Base-by-base conservation (phyloP, 345 rosid species). In the Syzygium aqueum region DNA sequence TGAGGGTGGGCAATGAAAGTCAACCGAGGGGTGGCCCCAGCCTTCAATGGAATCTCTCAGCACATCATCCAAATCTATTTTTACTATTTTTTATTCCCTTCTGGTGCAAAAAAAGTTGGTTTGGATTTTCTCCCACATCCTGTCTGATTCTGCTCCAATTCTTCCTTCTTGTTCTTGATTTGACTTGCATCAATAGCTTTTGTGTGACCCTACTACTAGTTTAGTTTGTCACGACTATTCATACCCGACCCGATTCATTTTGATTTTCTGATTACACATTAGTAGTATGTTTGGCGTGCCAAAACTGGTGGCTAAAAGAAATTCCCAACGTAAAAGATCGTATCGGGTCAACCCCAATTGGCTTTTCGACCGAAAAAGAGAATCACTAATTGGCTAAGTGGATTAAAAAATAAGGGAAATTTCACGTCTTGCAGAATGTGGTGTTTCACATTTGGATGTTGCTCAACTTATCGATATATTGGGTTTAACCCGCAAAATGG, bases 111-210 rank as follows among this genome's bases (percentile, higher is more conserved):
- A 40, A 92, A 94, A 91, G 93, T 61, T 56, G 1, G 90, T 61
- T 91, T 91, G 93, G 93, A 90, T 90, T 57, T 85, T 77, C 89
- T 90, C 82, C 82, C 91, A 88, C 84, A 88, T 92, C 85, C 90
- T 93, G 93, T 90, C 91, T 80, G 87, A 89, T 92, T 80, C 90
- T 91, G 91, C 90, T 90, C 21, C 85, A 85, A 46, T 86, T 90
- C 91, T 90, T 88, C 85, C 77, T 90, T 88, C 90, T 84, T 85
- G 89, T 37, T 37, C n/a, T 27, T 87, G 90, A 57, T 86, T 89
- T 85, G 84, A 30, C 28, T 30, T 67, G 2, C 78, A 30, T 43
- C 78, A 8, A 67, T 67, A 1, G 43, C 78, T 30, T 67, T 17
- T 50, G 37, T 30, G 46, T 19, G 90, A 63, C 91, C 93, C 95